phyloP scores from a whole-genome alignment of 2,329 filamentous ascomycete genomes.

The Calonectria pauciramosa region DNA sequence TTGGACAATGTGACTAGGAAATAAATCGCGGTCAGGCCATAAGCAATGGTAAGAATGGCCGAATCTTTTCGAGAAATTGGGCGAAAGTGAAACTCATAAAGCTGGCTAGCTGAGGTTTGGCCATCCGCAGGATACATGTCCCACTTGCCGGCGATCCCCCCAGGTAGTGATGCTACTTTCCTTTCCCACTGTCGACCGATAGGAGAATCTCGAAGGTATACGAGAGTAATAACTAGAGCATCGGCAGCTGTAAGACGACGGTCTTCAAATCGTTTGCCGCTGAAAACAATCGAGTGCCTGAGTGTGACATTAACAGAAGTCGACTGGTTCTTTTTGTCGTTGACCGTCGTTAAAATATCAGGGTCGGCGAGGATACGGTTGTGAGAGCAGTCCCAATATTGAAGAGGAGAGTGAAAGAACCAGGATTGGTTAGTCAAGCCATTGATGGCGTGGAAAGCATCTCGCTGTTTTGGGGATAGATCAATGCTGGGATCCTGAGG shows the following conservation, averaged over 20 bases:
- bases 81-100: constrained; percentile 85
- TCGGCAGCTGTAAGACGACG: constrained; percentile 78
- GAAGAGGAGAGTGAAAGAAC: constrained; percentile 86
- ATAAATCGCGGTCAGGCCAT: constrained; percentile 74
- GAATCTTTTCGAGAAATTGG: constrained; percentile 79
- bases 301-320: constrained; percentile 81
- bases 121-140: constrained; percentile 74
- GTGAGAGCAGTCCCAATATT: constrained; percentile 82
- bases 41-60: constrained; percentile 73
- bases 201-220: constrained; percentile 76
- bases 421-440: constrained; percentile 74
- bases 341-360: constrained; percentile 78
- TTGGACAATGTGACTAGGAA: constrained; percentile 77
- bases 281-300: constrained; percentile 84
- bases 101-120: constrained; percentile 65
- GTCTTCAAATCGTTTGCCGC: constrained; percentile 82
- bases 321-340: constrained; percentile 70
- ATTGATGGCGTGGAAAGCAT: constrained; percentile 71
- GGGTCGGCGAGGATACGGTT: constrained; percentile 70
- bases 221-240: constrained; percentile 82
- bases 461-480: constrained; percentile 61
- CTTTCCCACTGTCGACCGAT: constrained; percentile 76
- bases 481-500: constrained; percentile 49
- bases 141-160: constrained; percentile 68
- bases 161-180: constrained; percentile 67